A percentile compares a stretch with the other conserved stretches of the same genome.
phyloP scores from a whole-genome alignment of 768 basidiomycete species.

The Kwoniella heveanensis region DNA sequence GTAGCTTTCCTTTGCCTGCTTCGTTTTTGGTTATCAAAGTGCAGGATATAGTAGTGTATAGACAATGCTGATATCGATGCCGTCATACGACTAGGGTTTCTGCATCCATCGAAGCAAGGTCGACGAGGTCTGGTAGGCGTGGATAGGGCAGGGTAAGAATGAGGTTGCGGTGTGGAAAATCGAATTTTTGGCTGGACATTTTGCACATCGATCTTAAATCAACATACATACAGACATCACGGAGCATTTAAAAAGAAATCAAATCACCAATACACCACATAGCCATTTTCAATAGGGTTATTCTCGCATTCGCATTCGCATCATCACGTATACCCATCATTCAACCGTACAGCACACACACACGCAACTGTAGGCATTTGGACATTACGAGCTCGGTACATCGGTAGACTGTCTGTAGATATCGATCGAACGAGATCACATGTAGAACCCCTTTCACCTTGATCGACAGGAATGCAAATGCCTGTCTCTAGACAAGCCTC shows the following conservation, averaged over 20 bases:
- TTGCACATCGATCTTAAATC: neutral
- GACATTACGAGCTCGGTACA: neutral
- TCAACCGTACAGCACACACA: too few relatives aligned
- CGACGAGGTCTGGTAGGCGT: slow-evolving; percentile 59
- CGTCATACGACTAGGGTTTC: slow-evolving; percentile 61
- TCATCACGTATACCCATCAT: too few relatives aligned
- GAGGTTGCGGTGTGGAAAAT: neutral
- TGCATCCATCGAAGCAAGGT: slow-evolving; percentile 64
- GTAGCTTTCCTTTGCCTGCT: too few relatives aligned
- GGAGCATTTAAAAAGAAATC: neutral
- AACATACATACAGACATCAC: too few relatives aligned
- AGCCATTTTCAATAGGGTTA: too few relatives aligned
- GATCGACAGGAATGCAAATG: too few relatives aligned
- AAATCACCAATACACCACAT: neutral
- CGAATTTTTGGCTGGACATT: neutral
- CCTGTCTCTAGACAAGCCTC: too few relatives aligned
- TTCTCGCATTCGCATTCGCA: too few relatives aligned
- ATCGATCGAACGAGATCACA: too few relatives aligned
- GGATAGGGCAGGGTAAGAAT: neutral
- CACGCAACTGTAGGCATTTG: neutral
- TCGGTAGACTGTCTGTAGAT: neutral
- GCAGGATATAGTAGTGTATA: too few relatives aligned
- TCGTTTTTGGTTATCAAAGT: too few relatives aligned
- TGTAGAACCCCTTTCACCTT: too few relatives aligned
- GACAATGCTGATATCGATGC: neutral